These are phyloP conservation scores for Craspedostauros australis DNA, from an alignment of 108 stramenopile species.

Conservation along the genomic window DNA sequence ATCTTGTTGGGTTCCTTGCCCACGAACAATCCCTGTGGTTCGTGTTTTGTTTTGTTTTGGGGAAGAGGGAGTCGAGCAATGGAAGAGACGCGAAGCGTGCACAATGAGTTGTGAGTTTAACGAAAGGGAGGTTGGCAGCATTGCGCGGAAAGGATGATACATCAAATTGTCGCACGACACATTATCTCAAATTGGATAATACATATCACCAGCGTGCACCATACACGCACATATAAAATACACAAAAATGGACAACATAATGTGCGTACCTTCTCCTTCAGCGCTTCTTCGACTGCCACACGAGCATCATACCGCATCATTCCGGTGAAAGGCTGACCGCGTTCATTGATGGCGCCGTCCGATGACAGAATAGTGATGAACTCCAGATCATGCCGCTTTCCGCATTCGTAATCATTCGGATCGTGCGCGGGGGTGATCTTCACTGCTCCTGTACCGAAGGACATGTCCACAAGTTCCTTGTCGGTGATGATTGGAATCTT, in stretches of 20 bases:
- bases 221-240: not conserved
- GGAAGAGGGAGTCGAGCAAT: not conserved
- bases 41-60: too few species aligned
- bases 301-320: slow-evolving; percentile 98
- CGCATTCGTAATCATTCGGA: slow-evolving; percentile 99
- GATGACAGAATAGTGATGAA: slow-evolving; percentile 87
- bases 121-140: not conserved
- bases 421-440: slow-evolving; percentile 99
- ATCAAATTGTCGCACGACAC: not conserved
- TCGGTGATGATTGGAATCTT: slow-evolving; percentile 94
- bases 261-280: slow-evolving; percentile 71
- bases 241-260: not conserved
- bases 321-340: slow-evolving; percentile 84
- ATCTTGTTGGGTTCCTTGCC: slow-evolving; percentile 97
- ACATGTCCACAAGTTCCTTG: slow-evolving; percentile 93
- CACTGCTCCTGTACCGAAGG: slow-evolving; percentile 98
- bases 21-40: slow-evolving; percentile 69
- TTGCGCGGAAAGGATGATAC: not conserved
- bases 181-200: too few species aligned
- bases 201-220: not conserved
- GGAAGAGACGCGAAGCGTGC: not conserved
- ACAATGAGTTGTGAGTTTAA: not conserved
- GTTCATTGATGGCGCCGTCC: slow-evolving; percentile 90
- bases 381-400: slow-evolving; percentile 91
- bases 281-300: slow-evolving; percentile 91